Percentiles rank a stretch among this genome's conserved stretches.
phyloP scores from a whole-genome alignment of 2,329 filamentous ascomycete species.

The Trichoderma asperellum region DNA sequence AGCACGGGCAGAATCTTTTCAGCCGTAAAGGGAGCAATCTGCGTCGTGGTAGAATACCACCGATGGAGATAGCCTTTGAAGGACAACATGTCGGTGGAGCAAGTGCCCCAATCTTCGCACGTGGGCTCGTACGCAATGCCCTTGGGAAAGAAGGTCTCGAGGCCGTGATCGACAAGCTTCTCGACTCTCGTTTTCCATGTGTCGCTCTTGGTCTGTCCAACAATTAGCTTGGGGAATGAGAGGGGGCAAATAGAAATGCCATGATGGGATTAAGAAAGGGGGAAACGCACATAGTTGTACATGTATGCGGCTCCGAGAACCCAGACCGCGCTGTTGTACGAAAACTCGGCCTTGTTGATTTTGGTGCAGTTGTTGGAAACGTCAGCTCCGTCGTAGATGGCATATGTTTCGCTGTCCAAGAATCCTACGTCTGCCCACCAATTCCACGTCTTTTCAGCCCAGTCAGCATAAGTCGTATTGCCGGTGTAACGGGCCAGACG shows the following conservation, averaged over 20 bases:
- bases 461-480: conserved; percentile 66
- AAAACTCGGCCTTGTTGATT: conserved; percentile 61
- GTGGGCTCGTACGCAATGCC: conserved; percentile 63
- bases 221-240: conserved; percentile 10
- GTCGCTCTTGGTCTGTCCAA: conserved; percentile 50
- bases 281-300: conserved; percentile 59
- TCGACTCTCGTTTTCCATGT: conserved; percentile 57
- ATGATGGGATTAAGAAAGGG: not conserved
- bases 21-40: conserved; percentile 59
- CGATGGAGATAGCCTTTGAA: conserved; percentile 66
- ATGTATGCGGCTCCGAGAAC: conserved; percentile 64
- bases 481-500: conserved; percentile 72
- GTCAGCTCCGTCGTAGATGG: conserved; percentile 63
- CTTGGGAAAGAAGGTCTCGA: conserved; percentile 57
- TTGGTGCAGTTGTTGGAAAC: conserved; percentile 57
- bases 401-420: conserved; percentile 61
- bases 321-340: conserved; percentile 63
- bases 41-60: conserved; percentile 58
- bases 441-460: conserved; percentile 66
- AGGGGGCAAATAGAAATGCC: not conserved
- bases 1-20: conserved; percentile 57
- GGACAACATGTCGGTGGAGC: conserved; percentile 65
- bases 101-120: conserved; percentile 59
- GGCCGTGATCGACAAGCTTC: conserved; percentile 44
- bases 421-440: conserved; percentile 62